Evolutionary conservation across 306 rosid species (phyloP).

Genomic region (Cicer pinnatifidum): DNA sequence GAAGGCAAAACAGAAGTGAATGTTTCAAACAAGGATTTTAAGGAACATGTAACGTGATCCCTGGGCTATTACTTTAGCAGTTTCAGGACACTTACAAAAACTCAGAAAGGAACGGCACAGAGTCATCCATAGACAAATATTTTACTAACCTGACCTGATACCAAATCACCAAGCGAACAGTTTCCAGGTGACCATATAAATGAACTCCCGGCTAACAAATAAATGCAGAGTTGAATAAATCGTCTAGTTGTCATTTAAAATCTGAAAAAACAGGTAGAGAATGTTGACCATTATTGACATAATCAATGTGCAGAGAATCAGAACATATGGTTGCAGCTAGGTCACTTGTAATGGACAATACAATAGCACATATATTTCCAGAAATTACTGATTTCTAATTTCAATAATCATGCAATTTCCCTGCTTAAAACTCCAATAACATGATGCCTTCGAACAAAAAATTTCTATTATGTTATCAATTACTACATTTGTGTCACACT

Average conservation of each 20-base stretch:
- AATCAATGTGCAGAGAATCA: conserved; percentile 44
- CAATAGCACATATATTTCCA: conserved; percentile 65
- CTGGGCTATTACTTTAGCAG: not conserved
- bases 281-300: conserved; percentile 39
- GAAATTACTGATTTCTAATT: conserved; percentile 63
- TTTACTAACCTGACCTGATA: conserved; percentile 59
- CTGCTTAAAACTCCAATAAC: conserved; percentile 65
- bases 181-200: conserved; percentile 46
- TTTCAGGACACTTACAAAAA: not conserved
- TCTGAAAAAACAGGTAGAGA: conserved; percentile 46
- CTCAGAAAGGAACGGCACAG: not conserved
- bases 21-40: not conserved
- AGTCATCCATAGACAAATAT: conserved; percentile 21
- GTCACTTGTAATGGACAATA: conserved; percentile 64
- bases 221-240: conserved; percentile 37
- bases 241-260: conserved; percentile 46
- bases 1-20: not conserved
- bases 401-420: conserved; percentile 73
- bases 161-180: conserved; percentile 49
- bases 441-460: conserved; percentile 39
- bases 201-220: conserved; percentile 49
- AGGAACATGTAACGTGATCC: not conserved
- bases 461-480: conserved; percentile 41
- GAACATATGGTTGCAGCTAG: conserved; percentile 58
- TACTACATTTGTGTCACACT: conserved; percentile 52